Conservation (phyloP, 139 green algal genomes). For the Tetradesmus obliquus region DNA sequence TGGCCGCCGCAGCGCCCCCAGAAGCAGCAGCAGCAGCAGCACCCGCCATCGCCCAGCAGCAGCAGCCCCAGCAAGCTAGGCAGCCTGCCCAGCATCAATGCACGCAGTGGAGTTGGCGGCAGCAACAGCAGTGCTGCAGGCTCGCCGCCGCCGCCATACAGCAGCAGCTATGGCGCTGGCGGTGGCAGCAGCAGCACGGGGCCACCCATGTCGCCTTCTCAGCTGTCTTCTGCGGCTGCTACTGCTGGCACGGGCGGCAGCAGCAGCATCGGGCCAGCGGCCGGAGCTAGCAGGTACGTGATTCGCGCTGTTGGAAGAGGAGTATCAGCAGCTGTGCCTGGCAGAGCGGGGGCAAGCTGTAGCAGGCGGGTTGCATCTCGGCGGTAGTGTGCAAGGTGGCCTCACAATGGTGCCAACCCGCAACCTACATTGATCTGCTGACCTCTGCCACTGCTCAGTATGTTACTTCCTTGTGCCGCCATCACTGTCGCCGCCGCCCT, state of each 20-base stretch:
- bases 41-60: background rate
- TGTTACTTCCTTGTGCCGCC: no score
- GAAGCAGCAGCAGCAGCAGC: conserved; percentile 3
- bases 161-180: background rate
- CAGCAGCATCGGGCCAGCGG: background rate
- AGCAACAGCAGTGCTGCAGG: background rate
- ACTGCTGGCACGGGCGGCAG: background rate
- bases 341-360: no score
- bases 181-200: background rate
- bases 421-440: no score
- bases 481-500: no score
- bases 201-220: background rate
- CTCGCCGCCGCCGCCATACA: background rate
- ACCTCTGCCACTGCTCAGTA: no score
- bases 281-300: background rate
- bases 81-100: background rate
- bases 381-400: no score
- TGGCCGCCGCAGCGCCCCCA: background rate
- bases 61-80: conserved; percentile 25
- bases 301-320: no score
- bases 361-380: no score
- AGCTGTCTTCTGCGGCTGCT: background rate
- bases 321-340: no score
- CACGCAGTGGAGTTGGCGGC: background rate
- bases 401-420: no score